A percentile compares a stretch with the other conserved stretches of the same genome.
Evolutionary conservation across 768 basidiomycete species (phyloP).

Genomic region (Boletus subcaerulescens): DNA sequence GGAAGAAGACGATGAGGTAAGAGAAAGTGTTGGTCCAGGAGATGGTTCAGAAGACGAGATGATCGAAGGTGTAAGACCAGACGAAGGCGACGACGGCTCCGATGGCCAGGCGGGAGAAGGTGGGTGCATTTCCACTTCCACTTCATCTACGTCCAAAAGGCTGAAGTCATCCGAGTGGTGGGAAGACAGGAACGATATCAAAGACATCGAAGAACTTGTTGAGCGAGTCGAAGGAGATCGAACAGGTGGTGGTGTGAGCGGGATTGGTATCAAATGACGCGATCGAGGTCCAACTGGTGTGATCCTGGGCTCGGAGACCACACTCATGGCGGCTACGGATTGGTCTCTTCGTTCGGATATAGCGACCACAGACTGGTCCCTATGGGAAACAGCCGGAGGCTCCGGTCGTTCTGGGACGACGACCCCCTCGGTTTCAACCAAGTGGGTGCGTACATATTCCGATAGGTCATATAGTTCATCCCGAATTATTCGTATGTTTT

Average conservation of each 20-base stretch:
- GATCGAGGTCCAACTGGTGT: conserved; percentile 26
- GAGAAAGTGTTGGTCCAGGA: conserved; percentile 37
- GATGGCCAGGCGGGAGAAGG: conserved; percentile 39
- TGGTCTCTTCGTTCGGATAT: conserved; percentile 41
- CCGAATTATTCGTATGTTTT: conserved; percentile 67
- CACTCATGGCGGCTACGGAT: conserved; percentile 45
- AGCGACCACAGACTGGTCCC: conserved; percentile 46
- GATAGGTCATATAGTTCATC: conserved; percentile 66
- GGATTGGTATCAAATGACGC: conserved; percentile 29
- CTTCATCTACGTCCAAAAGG: conserved; percentile 40
- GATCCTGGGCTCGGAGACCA: conserved; percentile 33
- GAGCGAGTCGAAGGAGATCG: conserved; percentile 42
- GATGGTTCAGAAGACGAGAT: conserved; percentile 35
- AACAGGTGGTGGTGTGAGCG: conserved; percentile 43
- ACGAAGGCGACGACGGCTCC: conserved; percentile 26
- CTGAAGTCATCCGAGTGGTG: conserved; percentile 74
- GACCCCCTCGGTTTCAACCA: conserved; percentile 20
- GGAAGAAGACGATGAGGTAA: conserved; percentile 34
- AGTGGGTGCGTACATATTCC: conserved; percentile 47
- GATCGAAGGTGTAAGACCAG: conserved; percentile 31
- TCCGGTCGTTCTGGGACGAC: conserved; percentile 13
- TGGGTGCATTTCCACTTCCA: conserved; percentile 17
- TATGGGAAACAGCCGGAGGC: conserved; percentile 17
- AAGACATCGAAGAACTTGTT: conserved; percentile 37
- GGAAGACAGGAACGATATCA: conserved; percentile 49